These are phyloP conservation scores for Protomyces inundatus DNA, from an alignment of 1,139 yeast genomes.

Conservation along the genomic window DNA sequence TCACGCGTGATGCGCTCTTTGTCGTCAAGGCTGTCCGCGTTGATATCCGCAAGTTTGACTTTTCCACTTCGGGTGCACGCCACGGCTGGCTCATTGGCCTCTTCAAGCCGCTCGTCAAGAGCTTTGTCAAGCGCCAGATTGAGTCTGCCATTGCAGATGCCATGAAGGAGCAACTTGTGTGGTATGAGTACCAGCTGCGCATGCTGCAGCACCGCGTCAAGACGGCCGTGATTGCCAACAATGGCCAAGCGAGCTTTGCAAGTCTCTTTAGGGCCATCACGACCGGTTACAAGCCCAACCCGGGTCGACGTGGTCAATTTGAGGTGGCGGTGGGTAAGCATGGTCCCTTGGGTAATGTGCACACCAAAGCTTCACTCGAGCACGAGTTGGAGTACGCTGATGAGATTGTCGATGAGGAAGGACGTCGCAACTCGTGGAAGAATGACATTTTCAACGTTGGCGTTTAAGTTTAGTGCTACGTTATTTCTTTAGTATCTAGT, in stretches of 20 bases:
- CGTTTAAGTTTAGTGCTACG: neutral
- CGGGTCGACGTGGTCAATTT: constrained; percentile 14
- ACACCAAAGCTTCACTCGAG: constrained; percentile 18
- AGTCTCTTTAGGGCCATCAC: constrained; percentile 22
- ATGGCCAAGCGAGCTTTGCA: constrained; percentile 25
- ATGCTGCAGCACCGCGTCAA: constrained; percentile 25
- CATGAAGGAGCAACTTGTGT: constrained; percentile 11
- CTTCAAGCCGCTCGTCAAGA: constrained; percentile 20
- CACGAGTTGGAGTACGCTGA: constrained; percentile 22
- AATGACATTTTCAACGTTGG: constrained; percentile 18
- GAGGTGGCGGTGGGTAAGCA: constrained; percentile 18
- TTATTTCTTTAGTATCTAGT: neutral
- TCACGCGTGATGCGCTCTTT: constrained; percentile 19
- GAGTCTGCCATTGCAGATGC: constrained; percentile 17
- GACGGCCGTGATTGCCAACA: constrained; percentile 23
- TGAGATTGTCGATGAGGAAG: constrained; percentile 16
- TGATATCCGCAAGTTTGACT: constrained; percentile 23
- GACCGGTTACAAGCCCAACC: constrained; percentile 12
- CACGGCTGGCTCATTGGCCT: constrained; percentile 23
- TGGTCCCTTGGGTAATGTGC: constrained; percentile 15
- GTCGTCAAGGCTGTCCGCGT: constrained; percentile 22
- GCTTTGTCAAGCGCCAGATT: constrained; percentile 21
- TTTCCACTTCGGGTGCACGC: constrained; percentile 15
- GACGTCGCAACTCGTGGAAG: constrained; percentile 20
- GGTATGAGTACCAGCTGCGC: constrained; percentile 19